phyloP scores from a whole-genome alignment of 2,329 filamentous ascomycete species.

The Harringtonia lauricola region DNA sequence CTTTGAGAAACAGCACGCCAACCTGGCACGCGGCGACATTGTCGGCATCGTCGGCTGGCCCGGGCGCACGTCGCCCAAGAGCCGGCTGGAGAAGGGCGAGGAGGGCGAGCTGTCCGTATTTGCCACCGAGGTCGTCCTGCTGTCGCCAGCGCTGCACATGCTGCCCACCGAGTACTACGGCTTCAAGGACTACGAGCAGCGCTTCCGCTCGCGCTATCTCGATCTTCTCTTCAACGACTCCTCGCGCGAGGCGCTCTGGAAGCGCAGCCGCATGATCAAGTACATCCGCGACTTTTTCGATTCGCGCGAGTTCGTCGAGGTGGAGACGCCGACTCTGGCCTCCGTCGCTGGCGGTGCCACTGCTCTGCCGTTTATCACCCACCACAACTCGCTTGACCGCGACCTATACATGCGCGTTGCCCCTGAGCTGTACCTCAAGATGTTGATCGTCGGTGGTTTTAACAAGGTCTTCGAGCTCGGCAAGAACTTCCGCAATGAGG shows the following conservation, averaged over 20 bases:
- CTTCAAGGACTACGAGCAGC: slow-evolving; percentile 89
- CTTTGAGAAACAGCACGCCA: slow-evolving; percentile 83
- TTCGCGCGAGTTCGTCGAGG: slow-evolving; percentile 77
- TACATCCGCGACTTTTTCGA: slow-evolving; percentile 89
- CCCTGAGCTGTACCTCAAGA: slow-evolving; percentile 94
- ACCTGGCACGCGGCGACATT: slow-evolving; percentile 83
- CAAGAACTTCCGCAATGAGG: slow-evolving; percentile 83
- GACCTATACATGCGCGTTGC: slow-evolving; percentile 92
- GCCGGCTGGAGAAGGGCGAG: slow-evolving; percentile 63
- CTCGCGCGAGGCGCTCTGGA: slow-evolving; percentile 73
- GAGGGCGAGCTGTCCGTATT: slow-evolving; percentile 93
- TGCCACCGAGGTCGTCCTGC: slow-evolving; percentile 71
- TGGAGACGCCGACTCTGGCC: slow-evolving; percentile 97
- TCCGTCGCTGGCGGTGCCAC: slow-evolving; percentile 91
- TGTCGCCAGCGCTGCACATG: slow-evolving; percentile 86
- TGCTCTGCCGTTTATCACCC: slow-evolving; percentile 86
- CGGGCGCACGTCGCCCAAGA: slow-evolving; percentile 81
- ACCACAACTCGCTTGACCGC: slow-evolving; percentile 94
- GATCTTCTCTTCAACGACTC: slow-evolving; percentile 95
- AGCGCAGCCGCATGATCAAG: slow-evolving; percentile 75
- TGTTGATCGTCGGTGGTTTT: slow-evolving; percentile 84
- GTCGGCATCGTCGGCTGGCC: slow-evolving; percentile 80
- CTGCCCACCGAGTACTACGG: slow-evolving; percentile 85
- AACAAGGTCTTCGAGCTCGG: slow-evolving; percentile 95
- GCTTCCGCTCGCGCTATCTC: slow-evolving; percentile 86